Conservation (phyloP, 352 stramenopile genomes). For the Phytophthora tubulina region DNA sequence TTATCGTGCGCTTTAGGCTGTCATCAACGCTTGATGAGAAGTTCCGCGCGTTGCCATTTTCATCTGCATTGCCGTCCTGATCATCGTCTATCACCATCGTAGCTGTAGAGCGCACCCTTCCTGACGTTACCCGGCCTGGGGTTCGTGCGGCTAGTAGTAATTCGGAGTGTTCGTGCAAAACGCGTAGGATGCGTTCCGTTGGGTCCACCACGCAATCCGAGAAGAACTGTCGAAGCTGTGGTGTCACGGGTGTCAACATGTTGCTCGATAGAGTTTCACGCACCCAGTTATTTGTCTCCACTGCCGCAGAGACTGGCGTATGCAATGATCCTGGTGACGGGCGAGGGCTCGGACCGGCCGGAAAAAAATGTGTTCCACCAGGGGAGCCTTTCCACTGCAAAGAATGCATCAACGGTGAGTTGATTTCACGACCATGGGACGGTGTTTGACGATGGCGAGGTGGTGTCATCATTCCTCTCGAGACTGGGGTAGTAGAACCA, state of each 20-base stretch:
- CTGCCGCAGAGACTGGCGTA: conserved; percentile 79
- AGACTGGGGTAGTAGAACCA: conserved; percentile 8
- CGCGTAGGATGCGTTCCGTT: conserved; percentile 59
- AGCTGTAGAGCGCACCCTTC: conserved; percentile 20
- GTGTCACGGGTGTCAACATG: conserved; percentile 48
- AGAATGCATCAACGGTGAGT: conserved; percentile 48
- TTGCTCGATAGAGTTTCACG: conserved; percentile 63
- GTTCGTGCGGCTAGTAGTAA: conserved; percentile 56
- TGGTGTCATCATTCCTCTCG: conserved; percentile 48
- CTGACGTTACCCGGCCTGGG: conserved; percentile 21
- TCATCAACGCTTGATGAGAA: conserved; percentile 68
- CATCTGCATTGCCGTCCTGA: conserved; percentile 25
- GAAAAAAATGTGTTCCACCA: conserved; percentile 17
- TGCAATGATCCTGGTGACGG: conserved; percentile 61
- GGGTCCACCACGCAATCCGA: conserved; percentile 65
- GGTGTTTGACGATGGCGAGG: conserved; percentile 44
- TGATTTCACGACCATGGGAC: conserved; percentile 27
- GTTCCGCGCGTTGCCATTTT: conserved; percentile 31
- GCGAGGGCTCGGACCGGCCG: conserved; percentile 36
- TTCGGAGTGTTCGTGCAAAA: conserved; percentile 61
- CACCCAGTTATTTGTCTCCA: conserved; percentile 88
- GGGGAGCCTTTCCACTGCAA: conserved; percentile 84
- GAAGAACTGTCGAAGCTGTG: conserved; percentile 69
- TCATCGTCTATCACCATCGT: conserved; percentile 33
- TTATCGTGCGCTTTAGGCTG: conserved; percentile 79